Evolutionary conservation across 176 grass and related monocot species (phyloP), one percentile per base, ranked within the genome.

Genomic region (Oryza rufipogon): DNA sequence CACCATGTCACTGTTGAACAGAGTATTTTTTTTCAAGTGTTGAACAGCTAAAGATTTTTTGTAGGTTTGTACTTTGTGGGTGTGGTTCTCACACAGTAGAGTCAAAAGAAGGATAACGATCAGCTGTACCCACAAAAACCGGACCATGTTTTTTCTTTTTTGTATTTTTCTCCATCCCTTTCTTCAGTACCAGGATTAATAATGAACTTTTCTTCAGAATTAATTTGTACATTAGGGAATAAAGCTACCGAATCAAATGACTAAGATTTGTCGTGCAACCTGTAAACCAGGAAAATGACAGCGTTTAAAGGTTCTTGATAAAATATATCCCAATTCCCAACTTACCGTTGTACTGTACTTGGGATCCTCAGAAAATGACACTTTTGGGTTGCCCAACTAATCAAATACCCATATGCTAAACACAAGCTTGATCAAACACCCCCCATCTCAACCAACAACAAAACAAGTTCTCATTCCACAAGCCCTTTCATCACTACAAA

Each of bases 271-370:
- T 33, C 34, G 32, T 74, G 60, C 83, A 82, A 41, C 46, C 78
- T 78, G 83, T 82, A 78, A 78, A 73, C 74, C 74, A 74, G 20
- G 68, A 86, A 82, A 90, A 41, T 78, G 84, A 78, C 79, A 4
- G 34, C 33, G 44, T 72, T 60, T 66, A 73, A 77, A 82, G 15
- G 9, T 15, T 20, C 20, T 10, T 7, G 73, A 44, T 80, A 70
- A 69, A 49, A 52, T 45, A 77, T 73, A 78, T 9, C 54, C 7
- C 54, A 58, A 56, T 58, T 23, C 58, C 32, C 34, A 73, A 51
- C 66, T 60, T 81, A 67, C 52, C 13, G 19, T 52, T 66, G 45
- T 46, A 65, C 2, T 30, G 28, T 30, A 32, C 71, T 58, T 60
- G 44, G 71, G 52, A 73, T 58, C 19, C 26, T 8, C 14, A 54